Percentiles rank a stretch among this genome's conserved stretches.
phyloP scores from a whole-genome alignment of 257 asterid genomes.

The Solanum appendiculatum region DNA sequence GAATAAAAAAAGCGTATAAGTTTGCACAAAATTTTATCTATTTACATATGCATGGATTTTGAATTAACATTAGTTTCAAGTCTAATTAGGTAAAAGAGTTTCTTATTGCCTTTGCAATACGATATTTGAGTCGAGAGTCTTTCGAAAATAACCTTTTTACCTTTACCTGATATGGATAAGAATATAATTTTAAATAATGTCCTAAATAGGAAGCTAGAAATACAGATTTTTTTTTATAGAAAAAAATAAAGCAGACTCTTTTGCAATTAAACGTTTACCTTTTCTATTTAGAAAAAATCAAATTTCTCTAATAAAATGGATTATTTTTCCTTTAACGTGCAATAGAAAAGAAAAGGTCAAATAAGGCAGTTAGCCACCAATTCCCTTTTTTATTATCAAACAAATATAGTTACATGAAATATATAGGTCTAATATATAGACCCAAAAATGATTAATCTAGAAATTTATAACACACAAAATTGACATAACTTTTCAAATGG shows the following conservation, averaged over 20 bases:
- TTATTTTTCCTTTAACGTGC: not conserved
- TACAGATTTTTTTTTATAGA: not conserved
- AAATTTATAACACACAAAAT: not conserved
- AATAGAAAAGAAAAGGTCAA: not conserved
- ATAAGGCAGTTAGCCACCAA: not conserved
- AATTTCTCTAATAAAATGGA: not conserved
- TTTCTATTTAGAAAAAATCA: not conserved
- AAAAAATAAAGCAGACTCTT: too few species aligned
- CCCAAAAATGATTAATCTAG: not conserved
- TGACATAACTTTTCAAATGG: not conserved
- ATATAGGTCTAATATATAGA: not conserved
- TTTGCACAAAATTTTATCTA: not conserved
- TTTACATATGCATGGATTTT: not conserved
- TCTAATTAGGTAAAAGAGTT: not conserved
- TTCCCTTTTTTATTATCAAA: not conserved
- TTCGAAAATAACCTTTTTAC: not conserved
- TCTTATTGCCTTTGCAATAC: not conserved
- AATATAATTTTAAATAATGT: not conserved
- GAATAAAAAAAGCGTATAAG: not conserved
- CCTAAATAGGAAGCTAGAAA: not conserved
- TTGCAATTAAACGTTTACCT: not conserved
- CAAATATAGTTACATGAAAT: not conserved
- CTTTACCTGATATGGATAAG: too few species aligned
- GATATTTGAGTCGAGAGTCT: not conserved
- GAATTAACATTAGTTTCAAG: too few species aligned